Percentiles rank a stretch among this genome's conserved stretches.
Evolutionary conservation across 2,329 filamentous ascomycete species (phyloP).

Genomic region (Trichoderma atroviride): DNA sequence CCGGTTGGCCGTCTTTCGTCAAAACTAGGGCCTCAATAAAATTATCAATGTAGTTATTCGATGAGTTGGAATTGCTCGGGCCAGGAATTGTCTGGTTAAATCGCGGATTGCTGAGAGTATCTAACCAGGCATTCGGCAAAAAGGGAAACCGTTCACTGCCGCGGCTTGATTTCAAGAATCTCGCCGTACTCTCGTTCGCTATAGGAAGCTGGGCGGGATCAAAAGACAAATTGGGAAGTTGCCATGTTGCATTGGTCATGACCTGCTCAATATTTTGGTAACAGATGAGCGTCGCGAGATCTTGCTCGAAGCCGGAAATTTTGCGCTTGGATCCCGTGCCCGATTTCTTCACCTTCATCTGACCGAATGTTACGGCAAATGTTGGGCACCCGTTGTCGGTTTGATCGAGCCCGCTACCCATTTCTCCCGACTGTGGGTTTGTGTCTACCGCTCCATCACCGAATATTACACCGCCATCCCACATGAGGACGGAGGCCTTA

Average conservation of each 20-base stretch:
- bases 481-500: neutral
- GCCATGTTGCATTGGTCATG: slow-evolving; percentile 13
- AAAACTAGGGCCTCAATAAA: slow-evolving; percentile 13
- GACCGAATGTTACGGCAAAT: slow-evolving; percentile 7
- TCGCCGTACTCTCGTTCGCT: neutral
- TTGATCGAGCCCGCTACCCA: neutral
- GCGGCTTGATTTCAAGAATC: neutral
- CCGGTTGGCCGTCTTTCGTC: neutral
- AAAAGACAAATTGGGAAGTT: slow-evolving; percentile 5
- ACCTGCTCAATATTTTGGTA: slow-evolving; percentile 21
- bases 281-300: slow-evolving; percentile 16
- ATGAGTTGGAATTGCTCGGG: neutral
- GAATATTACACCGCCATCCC: neutral
- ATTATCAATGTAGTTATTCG: neutral
- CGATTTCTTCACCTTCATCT: slow-evolving; percentile 3
- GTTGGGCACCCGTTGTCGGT: slow-evolving; percentile 15
- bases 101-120: neutral
- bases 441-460: slow-evolving; percentile 12
- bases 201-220: neutral
- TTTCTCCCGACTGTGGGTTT: neutral
- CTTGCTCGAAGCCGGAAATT: slow-evolving; percentile 9
- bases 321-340: slow-evolving; percentile 3
- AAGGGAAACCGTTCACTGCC: slow-evolving; percentile 9
- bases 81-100: slow-evolving; percentile 13
- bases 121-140: slow-evolving; percentile 6